Conservation (phyloP, 129 eudicot species). For the Cynara cardunculus region DNA sequence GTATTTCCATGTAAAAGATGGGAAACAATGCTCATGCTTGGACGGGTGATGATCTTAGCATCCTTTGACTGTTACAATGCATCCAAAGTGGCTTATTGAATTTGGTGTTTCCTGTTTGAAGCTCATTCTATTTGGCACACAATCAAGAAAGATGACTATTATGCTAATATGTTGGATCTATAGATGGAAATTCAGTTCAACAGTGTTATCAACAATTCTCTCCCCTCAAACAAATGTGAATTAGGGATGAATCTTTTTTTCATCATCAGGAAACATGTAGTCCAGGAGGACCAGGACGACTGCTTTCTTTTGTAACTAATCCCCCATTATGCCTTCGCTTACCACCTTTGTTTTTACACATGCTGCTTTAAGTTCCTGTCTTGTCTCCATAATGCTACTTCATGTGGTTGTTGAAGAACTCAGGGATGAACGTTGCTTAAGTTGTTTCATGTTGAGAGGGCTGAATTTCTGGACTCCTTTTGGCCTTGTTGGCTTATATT, state of each 20-base stretch:
- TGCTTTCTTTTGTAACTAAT: background rate
- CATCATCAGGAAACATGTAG: background rate
- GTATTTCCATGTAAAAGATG: background rate
- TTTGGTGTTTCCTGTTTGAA: background rate
- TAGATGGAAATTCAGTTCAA: background rate
- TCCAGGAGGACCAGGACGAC: background rate
- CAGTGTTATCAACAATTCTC: background rate
- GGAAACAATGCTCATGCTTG: background rate
- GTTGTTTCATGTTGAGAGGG: background rate
- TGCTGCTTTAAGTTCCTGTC: background rate
- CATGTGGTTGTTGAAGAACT: background rate
- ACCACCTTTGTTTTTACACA: background rate
- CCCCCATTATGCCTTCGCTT: background rate
- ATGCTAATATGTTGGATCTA: background rate
- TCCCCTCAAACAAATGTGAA: background rate
- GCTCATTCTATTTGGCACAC: background rate
- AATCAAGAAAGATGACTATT: background rate
- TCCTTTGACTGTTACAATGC: background rate
- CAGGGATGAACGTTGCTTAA: background rate
- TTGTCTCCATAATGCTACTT: background rate
- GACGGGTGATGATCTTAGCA: background rate
- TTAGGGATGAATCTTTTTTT: background rate
- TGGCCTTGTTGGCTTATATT: background rate
- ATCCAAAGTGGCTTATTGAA: background rate
- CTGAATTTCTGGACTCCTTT: background rate